Evolutionary conservation across 768 basidiomycete genomes (phyloP).

Genomic region (Lactarius tabidus): DNA sequence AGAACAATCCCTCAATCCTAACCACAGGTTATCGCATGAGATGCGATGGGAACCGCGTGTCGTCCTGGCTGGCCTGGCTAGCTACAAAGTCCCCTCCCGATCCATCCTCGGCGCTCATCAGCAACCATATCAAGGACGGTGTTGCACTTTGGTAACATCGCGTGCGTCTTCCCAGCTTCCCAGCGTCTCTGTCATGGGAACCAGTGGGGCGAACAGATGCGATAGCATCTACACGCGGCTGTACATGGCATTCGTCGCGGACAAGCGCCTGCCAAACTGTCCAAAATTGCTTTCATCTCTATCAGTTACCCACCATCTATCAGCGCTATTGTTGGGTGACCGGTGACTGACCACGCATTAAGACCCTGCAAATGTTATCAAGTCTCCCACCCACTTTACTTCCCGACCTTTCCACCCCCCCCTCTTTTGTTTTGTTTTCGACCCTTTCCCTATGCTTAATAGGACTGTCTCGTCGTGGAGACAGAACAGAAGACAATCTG

Average conservation of each 20-base stretch:
- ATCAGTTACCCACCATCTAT: not conserved
- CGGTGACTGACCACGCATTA: not conserved
- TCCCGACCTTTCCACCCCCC: not conserved
- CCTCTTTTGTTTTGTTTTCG: not conserved
- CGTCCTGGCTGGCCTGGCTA: not conserved
- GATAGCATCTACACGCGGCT: not conserved
- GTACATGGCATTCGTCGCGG: not conserved
- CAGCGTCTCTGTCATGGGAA: slow-evolving; percentile 7
- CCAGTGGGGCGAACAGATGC: not conserved
- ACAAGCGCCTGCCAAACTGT: not conserved
- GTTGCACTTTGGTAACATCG: too few species aligned
- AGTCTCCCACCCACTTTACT: not conserved
- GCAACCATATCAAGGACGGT: not conserved
- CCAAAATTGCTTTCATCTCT: not conserved
- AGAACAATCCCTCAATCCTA: not conserved
- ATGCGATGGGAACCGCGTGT: not conserved
- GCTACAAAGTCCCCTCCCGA: not conserved
- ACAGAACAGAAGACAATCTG: not conserved
- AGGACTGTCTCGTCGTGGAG: not conserved
- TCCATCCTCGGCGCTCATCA: not conserved
- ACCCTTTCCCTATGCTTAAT: not conserved
- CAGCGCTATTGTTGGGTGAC: not conserved
- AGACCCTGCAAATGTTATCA: not conserved
- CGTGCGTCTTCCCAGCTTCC: not conserved
- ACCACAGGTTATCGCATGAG: not conserved